phyloP scores from a whole-genome alignment of 768 basidiomycete species.

The Clavulina sp. region DNA sequence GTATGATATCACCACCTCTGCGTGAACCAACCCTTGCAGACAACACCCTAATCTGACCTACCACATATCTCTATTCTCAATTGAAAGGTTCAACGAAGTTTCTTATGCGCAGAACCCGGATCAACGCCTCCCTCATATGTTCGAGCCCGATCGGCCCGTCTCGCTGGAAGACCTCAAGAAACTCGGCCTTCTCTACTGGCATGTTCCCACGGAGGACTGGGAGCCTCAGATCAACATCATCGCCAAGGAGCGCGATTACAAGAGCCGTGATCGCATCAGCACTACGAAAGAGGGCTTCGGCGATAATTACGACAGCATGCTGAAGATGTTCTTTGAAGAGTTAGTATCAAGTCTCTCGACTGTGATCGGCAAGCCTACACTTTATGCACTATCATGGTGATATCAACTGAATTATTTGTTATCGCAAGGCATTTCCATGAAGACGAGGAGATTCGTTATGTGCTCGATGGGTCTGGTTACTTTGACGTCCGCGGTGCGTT shows the following conservation, averaged over 20 bases:
- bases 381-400: not conserved
- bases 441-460: not conserved
- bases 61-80: too few species aligned
- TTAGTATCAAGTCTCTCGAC: not conserved
- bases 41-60: too few species aligned
- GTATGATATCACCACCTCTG: too few species aligned
- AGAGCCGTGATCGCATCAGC: not conserved
- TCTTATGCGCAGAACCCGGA: too few species aligned
- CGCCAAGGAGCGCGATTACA: not conserved
- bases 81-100: too few species aligned
- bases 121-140: not conserved
- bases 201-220: not conserved
- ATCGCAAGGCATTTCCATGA: not conserved
- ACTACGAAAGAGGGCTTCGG: not conserved
- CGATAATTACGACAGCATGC: not conserved
- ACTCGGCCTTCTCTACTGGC: not conserved
- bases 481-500: not conserved
- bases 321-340: too few species aligned
- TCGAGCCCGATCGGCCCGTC: not conserved
- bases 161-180: not conserved
- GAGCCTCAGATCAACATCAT: not conserved
- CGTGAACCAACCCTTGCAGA: too few species aligned
- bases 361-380: not conserved
- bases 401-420: not conserved
- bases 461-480: not conserved